Percentiles rank a stretch among this genome's conserved stretches.
phyloP scores from a whole-genome alignment of 768 basidiomycete species.

The Cystobasidiopsis lactophilus region DNA sequence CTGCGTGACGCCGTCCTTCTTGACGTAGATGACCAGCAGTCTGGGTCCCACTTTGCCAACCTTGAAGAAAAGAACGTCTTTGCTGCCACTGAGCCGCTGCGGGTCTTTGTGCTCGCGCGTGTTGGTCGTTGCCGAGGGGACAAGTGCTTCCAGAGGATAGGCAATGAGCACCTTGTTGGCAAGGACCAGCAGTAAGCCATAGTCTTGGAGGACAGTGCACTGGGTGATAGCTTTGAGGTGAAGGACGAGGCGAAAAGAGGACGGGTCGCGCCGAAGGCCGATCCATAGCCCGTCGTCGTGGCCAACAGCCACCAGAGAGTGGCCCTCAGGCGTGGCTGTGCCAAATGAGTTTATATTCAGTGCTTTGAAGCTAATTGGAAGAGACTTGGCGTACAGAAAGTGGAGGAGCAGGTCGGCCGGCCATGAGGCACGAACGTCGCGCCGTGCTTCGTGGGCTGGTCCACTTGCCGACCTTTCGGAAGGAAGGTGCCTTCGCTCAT shows the following conservation, averaged over 20 bases:
- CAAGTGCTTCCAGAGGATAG: slow-evolving; percentile 59
- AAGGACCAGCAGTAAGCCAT: slow-evolving; percentile 84
- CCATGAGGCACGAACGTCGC: slow-evolving; percentile 13
- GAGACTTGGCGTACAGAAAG: slow-evolving; percentile 41
- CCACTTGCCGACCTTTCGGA: not conserved
- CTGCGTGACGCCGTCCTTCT: slow-evolving; percentile 88
- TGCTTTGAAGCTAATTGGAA: too few species aligned
- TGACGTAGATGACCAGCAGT: slow-evolving; percentile 65
- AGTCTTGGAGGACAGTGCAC: slow-evolving; percentile 86
- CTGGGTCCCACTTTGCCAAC: slow-evolving; percentile 69
- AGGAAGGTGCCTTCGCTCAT: slow-evolving; percentile 1
- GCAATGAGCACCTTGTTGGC: slow-evolving; percentile 71
- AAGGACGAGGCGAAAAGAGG: slow-evolving; percentile 74
- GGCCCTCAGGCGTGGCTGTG: slow-evolving; percentile 57
- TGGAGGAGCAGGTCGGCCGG: slow-evolving; percentile 73
- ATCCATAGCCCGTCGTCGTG: slow-evolving; percentile 94
- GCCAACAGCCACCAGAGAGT: slow-evolving; percentile 72
- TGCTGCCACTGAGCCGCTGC: slow-evolving; percentile 70
- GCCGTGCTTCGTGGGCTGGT: not conserved
- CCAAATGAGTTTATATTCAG: too few species aligned
- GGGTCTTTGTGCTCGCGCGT: slow-evolving; percentile 31
- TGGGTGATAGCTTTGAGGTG: slow-evolving; percentile 86
- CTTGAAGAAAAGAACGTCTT: slow-evolving; percentile 88
- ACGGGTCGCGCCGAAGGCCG: slow-evolving; percentile 67
- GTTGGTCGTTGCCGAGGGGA: slow-evolving; percentile 49